These are phyloP conservation scores for Hericium erinaceus DNA, from an alignment of 768 basidiomycete genomes.

Conservation along the genomic window DNA sequence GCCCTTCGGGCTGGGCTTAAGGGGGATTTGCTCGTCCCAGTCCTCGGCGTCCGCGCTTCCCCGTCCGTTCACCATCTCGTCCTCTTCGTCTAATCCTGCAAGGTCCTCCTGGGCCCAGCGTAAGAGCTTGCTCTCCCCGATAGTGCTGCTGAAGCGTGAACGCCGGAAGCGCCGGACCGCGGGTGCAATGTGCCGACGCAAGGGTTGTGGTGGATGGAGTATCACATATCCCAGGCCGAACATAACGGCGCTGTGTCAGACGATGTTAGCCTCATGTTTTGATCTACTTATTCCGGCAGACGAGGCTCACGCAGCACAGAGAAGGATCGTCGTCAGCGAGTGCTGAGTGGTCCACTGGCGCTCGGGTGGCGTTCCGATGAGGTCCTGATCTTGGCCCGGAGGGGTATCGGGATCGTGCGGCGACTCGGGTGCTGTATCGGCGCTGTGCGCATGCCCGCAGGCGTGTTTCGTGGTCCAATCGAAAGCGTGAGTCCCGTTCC, in stretches of 20 bases:
- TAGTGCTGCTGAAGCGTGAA: constrained; percentile 2
- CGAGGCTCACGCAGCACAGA: constrained; percentile 6
- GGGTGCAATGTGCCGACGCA: not conserved
- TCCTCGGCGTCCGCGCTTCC: not conserved
- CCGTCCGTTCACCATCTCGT: constrained; percentile 15
- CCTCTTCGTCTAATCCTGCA: constrained; percentile 7
- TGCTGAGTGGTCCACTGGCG: not conserved
- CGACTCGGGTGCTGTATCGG: constrained; percentile 5
- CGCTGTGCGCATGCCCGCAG: constrained; percentile 9
- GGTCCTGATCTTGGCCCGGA: constrained; percentile 11
- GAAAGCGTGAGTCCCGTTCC: constrained; percentile 22
- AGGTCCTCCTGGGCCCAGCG: constrained; percentile 14
- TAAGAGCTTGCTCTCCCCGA: constrained; percentile 5
- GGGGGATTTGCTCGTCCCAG: constrained; percentile 9
- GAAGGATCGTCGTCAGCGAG: not conserved
- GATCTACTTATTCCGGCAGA: not conserved
- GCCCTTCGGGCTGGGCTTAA: constrained; percentile 5
- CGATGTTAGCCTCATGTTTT: not conserved
- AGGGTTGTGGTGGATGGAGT: constrained; percentile 1
- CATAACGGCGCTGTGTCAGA: not conserved
- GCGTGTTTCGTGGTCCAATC: constrained; percentile 21
- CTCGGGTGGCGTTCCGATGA: not conserved
- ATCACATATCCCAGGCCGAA: constrained; percentile 4
- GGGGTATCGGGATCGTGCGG: constrained; percentile 4
- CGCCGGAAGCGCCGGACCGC: constrained; percentile 1